phyloP scores from a whole-genome alignment of 306 rosid genomes.

The Malus sieversii region DNA sequence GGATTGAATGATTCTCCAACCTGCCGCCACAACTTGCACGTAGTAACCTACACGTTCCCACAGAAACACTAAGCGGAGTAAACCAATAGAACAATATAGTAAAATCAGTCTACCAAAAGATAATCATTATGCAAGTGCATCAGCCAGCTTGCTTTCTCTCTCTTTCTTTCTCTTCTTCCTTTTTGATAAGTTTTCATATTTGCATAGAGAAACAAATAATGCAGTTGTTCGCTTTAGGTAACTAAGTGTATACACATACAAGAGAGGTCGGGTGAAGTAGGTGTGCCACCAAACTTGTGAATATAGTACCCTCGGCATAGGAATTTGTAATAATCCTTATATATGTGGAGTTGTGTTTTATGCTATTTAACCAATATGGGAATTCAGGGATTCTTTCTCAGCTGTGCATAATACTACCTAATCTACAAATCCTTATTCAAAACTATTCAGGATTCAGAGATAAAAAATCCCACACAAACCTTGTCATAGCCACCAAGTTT shows the following conservation, averaged over 20 bases:
- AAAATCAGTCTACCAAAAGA: neutral
- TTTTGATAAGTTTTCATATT: neutral
- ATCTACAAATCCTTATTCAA: neutral
- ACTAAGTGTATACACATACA: neutral
- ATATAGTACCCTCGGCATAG: neutral
- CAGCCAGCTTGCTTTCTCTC: neutral
- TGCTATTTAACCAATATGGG: neutral
- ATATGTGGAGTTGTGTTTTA: neutral
- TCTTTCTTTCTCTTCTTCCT: neutral
- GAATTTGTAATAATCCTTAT: neutral
- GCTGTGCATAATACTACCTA: neutral
- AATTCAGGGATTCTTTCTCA: neutral
- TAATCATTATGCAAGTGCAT: neutral
- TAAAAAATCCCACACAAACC: constrained; percentile 30
- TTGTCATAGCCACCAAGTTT: constrained; percentile 79
- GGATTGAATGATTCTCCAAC: constrained; percentile 81
- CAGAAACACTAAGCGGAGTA: neutral
- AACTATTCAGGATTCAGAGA: neutral
- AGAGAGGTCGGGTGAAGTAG: neutral
- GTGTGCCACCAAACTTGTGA: neutral
- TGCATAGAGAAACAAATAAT: neutral
- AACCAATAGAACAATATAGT: neutral
- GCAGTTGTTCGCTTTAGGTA: neutral
- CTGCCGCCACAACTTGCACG: constrained; percentile 79
- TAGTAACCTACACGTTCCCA: constrained; percentile 46